Conservation (phyloP, 225 moss, liverwort and hornwort genomes). For the Sphagnum contortum region DNA sequence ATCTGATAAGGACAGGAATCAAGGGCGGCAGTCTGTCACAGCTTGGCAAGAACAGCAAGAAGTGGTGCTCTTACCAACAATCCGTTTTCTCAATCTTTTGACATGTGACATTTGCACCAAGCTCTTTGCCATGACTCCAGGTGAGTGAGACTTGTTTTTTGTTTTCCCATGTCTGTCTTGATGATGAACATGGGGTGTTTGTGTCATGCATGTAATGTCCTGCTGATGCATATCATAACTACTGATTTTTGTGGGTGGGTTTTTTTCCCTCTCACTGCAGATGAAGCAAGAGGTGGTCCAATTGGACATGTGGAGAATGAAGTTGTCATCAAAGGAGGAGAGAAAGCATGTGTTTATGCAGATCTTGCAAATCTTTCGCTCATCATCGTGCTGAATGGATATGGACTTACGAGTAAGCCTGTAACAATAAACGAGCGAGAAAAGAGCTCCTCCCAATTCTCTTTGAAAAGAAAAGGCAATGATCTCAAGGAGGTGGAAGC, state of each 20-base stretch:
- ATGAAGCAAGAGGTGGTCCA: constrained; percentile 38
- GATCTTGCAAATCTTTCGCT: constrained; percentile 71
- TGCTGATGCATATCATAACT: neutral
- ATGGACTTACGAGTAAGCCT: constrained; percentile 64
- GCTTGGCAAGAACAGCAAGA: constrained; percentile 98
- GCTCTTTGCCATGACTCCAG: constrained; percentile 49
- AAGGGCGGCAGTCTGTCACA: constrained; percentile 38
- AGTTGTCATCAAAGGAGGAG: constrained; percentile 43
- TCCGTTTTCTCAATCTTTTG: constrained; percentile 71
- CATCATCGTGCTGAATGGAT: constrained; percentile 57
- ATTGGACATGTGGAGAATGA: constrained; percentile 24
- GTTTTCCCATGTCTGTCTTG: neutral
- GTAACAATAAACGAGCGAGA: constrained; percentile 53
- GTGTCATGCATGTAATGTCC: constrained; percentile 6
- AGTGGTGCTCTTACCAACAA: constrained; percentile 77
- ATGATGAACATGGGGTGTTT: neutral
- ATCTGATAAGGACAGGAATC: constrained; percentile 26
- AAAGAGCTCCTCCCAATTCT: constrained; percentile 39
- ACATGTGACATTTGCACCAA: constrained; percentile 56
- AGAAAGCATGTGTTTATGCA: constrained; percentile 57
- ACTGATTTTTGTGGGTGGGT: too few species aligned
- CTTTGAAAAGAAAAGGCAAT: constrained; percentile 30
- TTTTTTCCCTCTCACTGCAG: constrained; percentile 15
- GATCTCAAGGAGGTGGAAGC: constrained; percentile 53
- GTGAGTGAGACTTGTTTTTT: constrained; percentile 14